These are phyloP conservation scores for Leccinellum rugosiceps DNA, from an alignment of 768 basidiomycete genomes.

Conservation along the genomic window DNA sequence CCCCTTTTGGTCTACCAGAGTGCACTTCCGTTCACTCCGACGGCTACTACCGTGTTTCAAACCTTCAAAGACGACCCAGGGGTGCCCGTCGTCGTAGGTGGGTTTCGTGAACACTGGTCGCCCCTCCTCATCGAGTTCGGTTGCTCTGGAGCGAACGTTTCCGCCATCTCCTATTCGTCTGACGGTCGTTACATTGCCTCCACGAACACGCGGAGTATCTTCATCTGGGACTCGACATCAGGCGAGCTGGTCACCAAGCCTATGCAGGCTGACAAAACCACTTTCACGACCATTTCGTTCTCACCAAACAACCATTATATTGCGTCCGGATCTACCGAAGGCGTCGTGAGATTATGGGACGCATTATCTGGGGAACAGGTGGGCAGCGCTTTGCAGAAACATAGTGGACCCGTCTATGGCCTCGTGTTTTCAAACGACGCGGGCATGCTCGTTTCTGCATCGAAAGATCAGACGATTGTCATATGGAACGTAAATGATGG, in stretches of 20 bases:
- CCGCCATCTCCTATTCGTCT: slow-evolving; percentile 23
- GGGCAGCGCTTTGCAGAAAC: slow-evolving; percentile 14
- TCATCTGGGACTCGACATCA: slow-evolving; percentile 27
- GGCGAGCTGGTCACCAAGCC: slow-evolving; percentile 24
- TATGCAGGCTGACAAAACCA: slow-evolving; percentile 8
- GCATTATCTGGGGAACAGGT: slow-evolving; percentile 22
- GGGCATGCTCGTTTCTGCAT: slow-evolving; percentile 22
- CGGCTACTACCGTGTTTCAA: slow-evolving; percentile 21
- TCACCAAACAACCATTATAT: slow-evolving; percentile 27
- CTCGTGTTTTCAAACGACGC: slow-evolving; percentile 33
- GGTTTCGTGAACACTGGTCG: slow-evolving; percentile 31
- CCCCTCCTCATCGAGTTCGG: slow-evolving; percentile 31
- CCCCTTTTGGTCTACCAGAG: slow-evolving; percentile 32
- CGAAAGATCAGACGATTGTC: slow-evolving; percentile 25
- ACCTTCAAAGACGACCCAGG: slow-evolving; percentile 26
- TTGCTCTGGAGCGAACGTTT: slow-evolving; percentile 11
- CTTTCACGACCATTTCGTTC: slow-evolving; percentile 24
- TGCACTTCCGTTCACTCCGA: slow-evolving; percentile 32
- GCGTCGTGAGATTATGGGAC: slow-evolving; percentile 28
- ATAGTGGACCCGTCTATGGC: slow-evolving; percentile 19
- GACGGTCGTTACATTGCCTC: slow-evolving; percentile 31
- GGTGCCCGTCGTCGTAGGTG: slow-evolving; percentile 24
- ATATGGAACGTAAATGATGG: slow-evolving; percentile 23
- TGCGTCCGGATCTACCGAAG: slow-evolving; percentile 22
- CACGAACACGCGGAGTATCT: slow-evolving; percentile 17